Evolutionary conservation across 2,329 filamentous ascomycete genomes (phyloP), one percentile per base, ranked within the genome.

Genomic region (Iodosphaeria phyllophila): DNA sequence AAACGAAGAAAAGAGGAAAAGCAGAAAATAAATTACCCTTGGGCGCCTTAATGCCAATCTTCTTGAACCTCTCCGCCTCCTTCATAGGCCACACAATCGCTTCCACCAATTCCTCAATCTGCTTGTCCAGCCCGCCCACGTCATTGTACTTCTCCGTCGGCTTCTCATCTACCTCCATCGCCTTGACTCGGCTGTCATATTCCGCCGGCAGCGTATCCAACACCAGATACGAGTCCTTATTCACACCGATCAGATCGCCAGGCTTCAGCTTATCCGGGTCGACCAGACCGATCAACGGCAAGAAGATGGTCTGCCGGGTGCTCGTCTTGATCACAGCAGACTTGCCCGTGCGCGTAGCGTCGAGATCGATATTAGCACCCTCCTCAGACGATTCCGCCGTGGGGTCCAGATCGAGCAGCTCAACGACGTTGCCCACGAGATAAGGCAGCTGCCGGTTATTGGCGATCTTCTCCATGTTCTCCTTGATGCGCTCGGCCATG

Each of bases 31-130:
- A n/a, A n/a, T n/a, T 68, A 93, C 89, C 89, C 58, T 98, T 98
- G 9, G 89, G 89, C 20, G 89, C 86, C 60, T 98, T 98, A 63
- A 98, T 98, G 39, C 89, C 89, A 43, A 98, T 93, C 66, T 93
- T 95, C 67, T 93, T 95, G 61, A 98, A 98, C 12, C 86, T 71
- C 41, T 98, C 91, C 2, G 89, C 84, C 56, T 98, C 86, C 66
- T 95, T 95, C 89, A 98, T 98, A 2, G 89, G 89, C 86, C 86
- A 95, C 16, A 98, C 89, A 24, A 98, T 89, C 28, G 89, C 89
- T 58, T 98, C 89, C 6, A 98, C 84, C 27, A 98, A 66, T 56
- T 98, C 91, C 51, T 93, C 86, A 45, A 98, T 98, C 60, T 98
- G 89, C 59, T 98, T 98, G 55, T 93, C 84, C 41, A 98, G 54